Evolutionary conservation across 169 alveolate species (phyloP).

Genomic region (Cryptosporidium andersoni): DNA sequence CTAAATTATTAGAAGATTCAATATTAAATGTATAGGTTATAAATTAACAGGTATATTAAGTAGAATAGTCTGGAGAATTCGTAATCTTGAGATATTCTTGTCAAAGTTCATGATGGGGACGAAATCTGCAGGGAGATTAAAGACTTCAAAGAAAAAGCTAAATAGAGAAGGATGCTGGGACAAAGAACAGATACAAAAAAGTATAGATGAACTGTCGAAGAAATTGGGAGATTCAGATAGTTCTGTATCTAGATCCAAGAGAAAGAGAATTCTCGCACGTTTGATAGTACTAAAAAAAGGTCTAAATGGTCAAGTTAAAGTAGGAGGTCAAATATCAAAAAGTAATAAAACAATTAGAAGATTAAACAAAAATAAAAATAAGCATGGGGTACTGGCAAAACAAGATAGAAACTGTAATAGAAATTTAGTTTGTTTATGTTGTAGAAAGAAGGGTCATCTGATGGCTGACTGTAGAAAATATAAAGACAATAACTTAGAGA

Average conservation of each 20-base stretch:
- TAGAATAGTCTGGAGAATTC: too few relatives aligned
- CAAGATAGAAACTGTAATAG: slow-evolving; percentile 9
- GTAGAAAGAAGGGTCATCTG: slow-evolving; percentile 63
- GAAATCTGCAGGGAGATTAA: neutral
- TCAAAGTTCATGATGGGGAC: neutral
- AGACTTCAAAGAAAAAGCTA: slow-evolving; percentile 16
- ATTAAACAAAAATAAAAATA: slow-evolving; percentile 39
- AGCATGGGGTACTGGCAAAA: slow-evolving; percentile 8
- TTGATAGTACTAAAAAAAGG: slow-evolving; percentile 32
- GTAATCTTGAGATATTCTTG: too few relatives aligned
- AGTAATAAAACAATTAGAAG: slow-evolving; percentile 54
- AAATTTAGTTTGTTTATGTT: slow-evolving; percentile 50
- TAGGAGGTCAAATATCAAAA: slow-evolving; percentile 55
- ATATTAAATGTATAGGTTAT: too few relatives aligned
- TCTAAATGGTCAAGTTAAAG: slow-evolving; percentile 42
- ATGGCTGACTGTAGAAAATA: slow-evolving; percentile 56
- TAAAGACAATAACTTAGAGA: neutral
- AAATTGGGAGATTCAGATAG: neutral
- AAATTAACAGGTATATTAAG: too few relatives aligned
- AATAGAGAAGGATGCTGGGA: slow-evolving; percentile 42
- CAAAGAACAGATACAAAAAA: slow-evolving; percentile 11
- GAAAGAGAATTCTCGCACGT: slow-evolving; percentile 32
- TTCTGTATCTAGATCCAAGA: slow-evolving; percentile 43
- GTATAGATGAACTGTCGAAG: slow-evolving; percentile 14
- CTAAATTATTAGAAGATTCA: too few relatives aligned